Percentiles rank a stretch among this genome's conserved stretches.
These are phyloP conservation scores for Magnusiomyces tetraspermus DNA, from an alignment of 1,139 yeast species.

Conservation along the genomic window DNA sequence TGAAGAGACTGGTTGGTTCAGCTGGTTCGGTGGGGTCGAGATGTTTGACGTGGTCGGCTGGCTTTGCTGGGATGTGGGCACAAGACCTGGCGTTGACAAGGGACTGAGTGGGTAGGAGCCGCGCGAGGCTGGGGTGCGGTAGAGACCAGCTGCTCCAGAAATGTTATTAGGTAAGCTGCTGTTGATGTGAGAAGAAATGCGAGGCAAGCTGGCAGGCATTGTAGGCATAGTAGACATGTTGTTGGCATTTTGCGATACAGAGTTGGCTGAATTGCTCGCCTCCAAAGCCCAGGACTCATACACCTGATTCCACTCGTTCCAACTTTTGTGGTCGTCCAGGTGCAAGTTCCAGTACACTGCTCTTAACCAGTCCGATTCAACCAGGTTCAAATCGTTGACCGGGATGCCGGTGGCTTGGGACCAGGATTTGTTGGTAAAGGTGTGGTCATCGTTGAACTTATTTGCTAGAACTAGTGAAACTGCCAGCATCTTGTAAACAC, in stretches of 20 bases:
- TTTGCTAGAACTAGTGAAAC: constrained; percentile 76
- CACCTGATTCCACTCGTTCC: constrained; percentile 35
- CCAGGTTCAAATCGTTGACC: constrained; percentile 47
- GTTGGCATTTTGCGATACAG: too few relatives aligned
- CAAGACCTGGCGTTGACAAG: constrained; percentile 10
- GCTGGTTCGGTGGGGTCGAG: constrained; percentile 11
- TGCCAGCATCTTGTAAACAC: constrained; percentile 49
- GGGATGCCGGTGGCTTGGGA: constrained; percentile 82
- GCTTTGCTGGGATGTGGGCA: constrained; percentile 7
- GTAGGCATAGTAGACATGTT: too few relatives aligned
- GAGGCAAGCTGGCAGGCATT: too few relatives aligned
- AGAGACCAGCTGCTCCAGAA: constrained; percentile 1
- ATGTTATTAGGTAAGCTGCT: too few relatives aligned
- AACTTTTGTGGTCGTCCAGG: constrained; percentile 26
- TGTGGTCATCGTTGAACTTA: constrained; percentile 92
- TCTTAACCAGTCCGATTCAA: constrained; percentile 67
- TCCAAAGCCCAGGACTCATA: constrained; percentile 25
- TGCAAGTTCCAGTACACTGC: constrained; percentile 31
- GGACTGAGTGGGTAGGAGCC: constrained; percentile 12
- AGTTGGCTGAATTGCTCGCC: constrained; percentile 6
- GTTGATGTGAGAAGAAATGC: too few relatives aligned
- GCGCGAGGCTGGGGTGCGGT: constrained; percentile 2
- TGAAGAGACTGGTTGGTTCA: too few relatives aligned
- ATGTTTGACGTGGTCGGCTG: constrained; percentile 9
- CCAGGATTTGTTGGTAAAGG: constrained; percentile 94